Conservation (phyloP, 208 protist genomes). For the Leptomonas seymouri region DNA sequence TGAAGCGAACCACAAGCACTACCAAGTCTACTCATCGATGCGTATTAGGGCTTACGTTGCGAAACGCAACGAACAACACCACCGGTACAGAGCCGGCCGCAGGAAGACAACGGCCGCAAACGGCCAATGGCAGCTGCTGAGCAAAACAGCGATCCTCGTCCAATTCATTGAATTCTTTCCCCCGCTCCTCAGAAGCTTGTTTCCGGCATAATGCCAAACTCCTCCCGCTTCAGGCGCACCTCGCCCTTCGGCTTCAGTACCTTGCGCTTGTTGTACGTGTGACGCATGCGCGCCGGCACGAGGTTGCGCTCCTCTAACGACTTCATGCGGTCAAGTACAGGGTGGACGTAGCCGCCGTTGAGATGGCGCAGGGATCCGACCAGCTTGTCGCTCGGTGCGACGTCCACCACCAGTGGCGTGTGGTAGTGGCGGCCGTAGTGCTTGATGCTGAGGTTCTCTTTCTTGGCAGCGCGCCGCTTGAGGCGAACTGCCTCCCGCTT, state of each 20-base stretch:
- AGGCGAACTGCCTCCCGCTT: slow-evolving; percentile 42
- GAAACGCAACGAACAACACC: too few species aligned
- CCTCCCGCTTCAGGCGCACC: slow-evolving; percentile 83
- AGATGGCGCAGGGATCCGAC: slow-evolving; percentile 85
- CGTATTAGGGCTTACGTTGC: too few species aligned
- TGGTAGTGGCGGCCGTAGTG: slow-evolving; percentile 88
- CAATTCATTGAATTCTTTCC: too few species aligned
- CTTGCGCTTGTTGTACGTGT: slow-evolving; percentile 89
- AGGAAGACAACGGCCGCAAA: too few species aligned
- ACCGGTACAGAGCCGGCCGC: too few species aligned
- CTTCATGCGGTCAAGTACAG: slow-evolving; percentile 86
- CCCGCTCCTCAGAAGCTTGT: slow-evolving; percentile 62
- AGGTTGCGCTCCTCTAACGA: slow-evolving; percentile 92
- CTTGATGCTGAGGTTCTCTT: slow-evolving; percentile 68
- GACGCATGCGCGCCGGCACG: slow-evolving; percentile 84
- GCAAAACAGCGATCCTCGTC: too few species aligned
- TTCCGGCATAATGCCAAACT: slow-evolving; percentile 77
- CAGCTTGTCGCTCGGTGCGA: slow-evolving; percentile 68
- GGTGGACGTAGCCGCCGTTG: slow-evolving; percentile 73
- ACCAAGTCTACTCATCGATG: too few species aligned
- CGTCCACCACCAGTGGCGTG: slow-evolving; percentile 75
- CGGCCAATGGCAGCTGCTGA: too few species aligned
- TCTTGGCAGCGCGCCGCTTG: slow-evolving; percentile 59
- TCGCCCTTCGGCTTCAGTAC: slow-evolving; percentile 89
- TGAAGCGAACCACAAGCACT: too few species aligned